Evolutionary conservation across 495 filamentous ascomycete species (phyloP).

Genomic region (Penicillium ochrochloron): DNA sequence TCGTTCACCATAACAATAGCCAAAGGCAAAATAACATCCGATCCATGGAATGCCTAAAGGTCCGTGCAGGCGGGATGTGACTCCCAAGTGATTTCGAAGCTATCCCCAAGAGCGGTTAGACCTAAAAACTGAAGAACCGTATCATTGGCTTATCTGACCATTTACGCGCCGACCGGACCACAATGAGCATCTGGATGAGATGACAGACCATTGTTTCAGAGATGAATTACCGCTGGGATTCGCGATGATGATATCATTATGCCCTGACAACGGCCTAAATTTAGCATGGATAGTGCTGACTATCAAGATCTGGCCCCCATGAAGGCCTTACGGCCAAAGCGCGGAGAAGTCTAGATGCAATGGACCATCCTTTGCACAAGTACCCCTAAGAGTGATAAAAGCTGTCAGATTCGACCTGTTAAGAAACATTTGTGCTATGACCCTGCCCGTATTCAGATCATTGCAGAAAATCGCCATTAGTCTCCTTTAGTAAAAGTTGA

Average conservation of each 20-base stretch:
- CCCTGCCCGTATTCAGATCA: neutral
- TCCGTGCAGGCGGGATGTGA: slow-evolving; percentile 9
- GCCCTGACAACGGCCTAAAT: neutral
- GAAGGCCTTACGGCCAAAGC: neutral
- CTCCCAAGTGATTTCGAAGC: neutral
- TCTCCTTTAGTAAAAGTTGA: slow-evolving; percentile 19
- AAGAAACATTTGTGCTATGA: neutral
- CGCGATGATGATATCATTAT: slow-evolving; percentile 4
- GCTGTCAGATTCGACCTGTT: neutral
- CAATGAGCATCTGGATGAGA: neutral
- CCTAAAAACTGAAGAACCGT: neutral
- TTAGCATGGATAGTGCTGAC: neutral
- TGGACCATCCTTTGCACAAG: neutral
- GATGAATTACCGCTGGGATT: neutral
- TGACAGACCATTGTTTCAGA: slow-evolving; percentile 4
- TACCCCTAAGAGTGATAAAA: neutral
- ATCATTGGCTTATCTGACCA: slow-evolving; percentile 1
- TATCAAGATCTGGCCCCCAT: neutral
- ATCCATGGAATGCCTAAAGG: slow-evolving; percentile 1
- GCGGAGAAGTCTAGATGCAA: neutral
- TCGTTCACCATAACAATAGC: neutral
- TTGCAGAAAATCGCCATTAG: slow-evolving; percentile 22
- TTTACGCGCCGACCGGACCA: slow-evolving; percentile 7
- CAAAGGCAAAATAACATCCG: neutral
- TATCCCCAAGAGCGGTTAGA: slow-evolving; percentile 1